These are phyloP conservation scores for Phaeodactylum tricornutum DNA, from an alignment of 108 stramenopile species.

Conservation along the genomic window DNA sequence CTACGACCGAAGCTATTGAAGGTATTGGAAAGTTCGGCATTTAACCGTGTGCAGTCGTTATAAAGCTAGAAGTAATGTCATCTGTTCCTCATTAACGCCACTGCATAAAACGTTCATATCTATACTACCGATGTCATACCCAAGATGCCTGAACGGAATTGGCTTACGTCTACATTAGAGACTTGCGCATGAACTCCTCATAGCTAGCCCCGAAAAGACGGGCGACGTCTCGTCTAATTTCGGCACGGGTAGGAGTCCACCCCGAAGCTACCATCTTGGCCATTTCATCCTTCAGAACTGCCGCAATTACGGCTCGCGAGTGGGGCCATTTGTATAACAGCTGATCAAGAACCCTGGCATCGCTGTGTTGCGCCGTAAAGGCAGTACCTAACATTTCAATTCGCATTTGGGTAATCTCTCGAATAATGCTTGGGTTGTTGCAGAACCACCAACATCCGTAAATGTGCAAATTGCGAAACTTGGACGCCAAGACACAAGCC, in stretches of 20 bases:
- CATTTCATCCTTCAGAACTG: slow-evolving; percentile 58
- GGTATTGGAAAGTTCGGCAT: background rate
- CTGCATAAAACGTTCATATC: background rate
- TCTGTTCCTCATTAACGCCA: background rate
- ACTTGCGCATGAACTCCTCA: slow-evolving; percentile 84
- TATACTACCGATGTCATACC: background rate
- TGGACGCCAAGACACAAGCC: slow-evolving; percentile 73
- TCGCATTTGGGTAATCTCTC: slow-evolving; percentile 77
- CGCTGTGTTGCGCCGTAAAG: slow-evolving; percentile 85
- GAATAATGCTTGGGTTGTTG: slow-evolving; percentile 83
- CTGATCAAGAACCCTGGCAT: slow-evolving; percentile 85
- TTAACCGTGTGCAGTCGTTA: background rate
- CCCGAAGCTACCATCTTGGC: slow-evolving; percentile 29
- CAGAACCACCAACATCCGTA: slow-evolving; percentile 90
- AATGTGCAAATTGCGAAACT: slow-evolving; percentile 85
- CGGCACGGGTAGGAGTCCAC: slow-evolving; percentile 31
- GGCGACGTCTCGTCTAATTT: slow-evolving; percentile 60
- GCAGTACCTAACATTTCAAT: slow-evolving; percentile 83
- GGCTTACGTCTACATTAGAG: slow-evolving; percentile 9
- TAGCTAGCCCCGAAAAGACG: slow-evolving; percentile 73
- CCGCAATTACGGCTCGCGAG: slow-evolving; percentile 67
- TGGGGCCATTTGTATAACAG: slow-evolving; percentile 92
- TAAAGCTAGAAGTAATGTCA: background rate
- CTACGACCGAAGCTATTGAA: background rate
- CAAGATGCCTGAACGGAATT: background rate